Base-by-base conservation (phyloP, 2,329 filamentous ascomycete species). In the Alternaria burnsii region DNA sequence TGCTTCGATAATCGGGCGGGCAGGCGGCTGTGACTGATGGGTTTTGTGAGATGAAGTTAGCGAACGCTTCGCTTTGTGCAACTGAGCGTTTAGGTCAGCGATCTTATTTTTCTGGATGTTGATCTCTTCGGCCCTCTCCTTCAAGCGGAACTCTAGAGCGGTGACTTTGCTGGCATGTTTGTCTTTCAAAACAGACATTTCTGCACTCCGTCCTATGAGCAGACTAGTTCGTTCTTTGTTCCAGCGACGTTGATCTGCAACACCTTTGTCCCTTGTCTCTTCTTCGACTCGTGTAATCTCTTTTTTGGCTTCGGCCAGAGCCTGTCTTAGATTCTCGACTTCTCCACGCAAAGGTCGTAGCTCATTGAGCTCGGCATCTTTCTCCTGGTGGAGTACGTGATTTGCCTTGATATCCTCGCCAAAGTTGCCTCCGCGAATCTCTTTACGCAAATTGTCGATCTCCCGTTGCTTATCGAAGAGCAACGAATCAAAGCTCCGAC, bases 231-330 rank as follows among this genome's bases (percentile, higher is more conserved):
- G 51, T 32, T 43, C 41, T 11, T 30, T 12, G 6, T 32, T 53
- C 55, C 40, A 53, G 7, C 48, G 24, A 14, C 41, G 30, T 53
- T 52, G 20, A 11, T 58, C 55, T 3, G 48, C 48, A 38, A 58
- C 26, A 34, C 50, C 34, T 8, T 58, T 42, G 2, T 30, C 36
- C 36, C 41, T 58, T 42, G 54, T 54, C 34, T 47, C 30, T 36
- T 47, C 41, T 26, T 58, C 9, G 9, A 54, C 30, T 11, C 8
- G 24, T 24, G 22, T 42, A 42, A 30, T 47, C 4, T 42, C 30
- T n/a, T 54, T 24, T 4, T 18, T 34, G n/a, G 50, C 55, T 28
- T 41, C 34, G 26, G 10, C 7, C 10, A 54, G 50, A 30, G 30
- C 18, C 26, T 54, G 24, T 41, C 32, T 10, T 9, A 54, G 20